phyloP scores from a whole-genome alignment of 768 basidiomycete species.

The Gyrodon lividus region DNA sequence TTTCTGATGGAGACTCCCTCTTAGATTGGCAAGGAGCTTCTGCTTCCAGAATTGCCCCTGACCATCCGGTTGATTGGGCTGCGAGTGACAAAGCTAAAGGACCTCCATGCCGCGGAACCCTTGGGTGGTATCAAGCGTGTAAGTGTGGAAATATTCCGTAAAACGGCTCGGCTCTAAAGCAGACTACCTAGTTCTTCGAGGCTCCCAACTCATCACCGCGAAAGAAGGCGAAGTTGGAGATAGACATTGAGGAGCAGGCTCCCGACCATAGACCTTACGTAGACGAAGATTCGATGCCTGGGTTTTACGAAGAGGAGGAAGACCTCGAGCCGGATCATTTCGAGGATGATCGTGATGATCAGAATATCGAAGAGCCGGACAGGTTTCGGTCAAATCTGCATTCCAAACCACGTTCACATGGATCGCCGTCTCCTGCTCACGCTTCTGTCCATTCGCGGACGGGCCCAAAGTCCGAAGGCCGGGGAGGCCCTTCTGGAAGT shows the following conservation, averaged over 20 bases:
- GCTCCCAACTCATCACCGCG: constrained; percentile 33
- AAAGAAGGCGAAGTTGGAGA: constrained; percentile 41
- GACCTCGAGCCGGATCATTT: constrained; percentile 26
- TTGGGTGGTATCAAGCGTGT: constrained; percentile 73
- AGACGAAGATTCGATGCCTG: constrained; percentile 46
- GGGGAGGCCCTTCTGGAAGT: not conserved
- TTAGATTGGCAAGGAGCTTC: constrained; percentile 77
- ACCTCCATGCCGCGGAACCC: constrained; percentile 53
- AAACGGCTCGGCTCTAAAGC: not conserved
- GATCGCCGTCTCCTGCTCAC: not conserved
- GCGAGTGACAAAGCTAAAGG: constrained; percentile 85
- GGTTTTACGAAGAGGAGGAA: constrained; percentile 51
- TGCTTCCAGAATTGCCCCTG: constrained; percentile 78
- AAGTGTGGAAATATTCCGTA: constrained; percentile 18
- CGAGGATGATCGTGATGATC: constrained; percentile 6
- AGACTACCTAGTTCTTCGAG: constrained; percentile 55
- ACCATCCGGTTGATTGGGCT: constrained; percentile 85
- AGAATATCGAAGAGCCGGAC: constrained; percentile 7
- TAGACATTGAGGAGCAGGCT: constrained; percentile 9
- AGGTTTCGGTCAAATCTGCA: not conserved
- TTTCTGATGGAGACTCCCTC: constrained; percentile 8
- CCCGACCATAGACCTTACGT: constrained; percentile 23
- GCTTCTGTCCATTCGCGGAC: not conserved
- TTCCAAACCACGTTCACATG: constrained; percentile 16
- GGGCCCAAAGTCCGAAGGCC: not conserved